Base-by-base conservation (phyloP, 768 basidiomycete species). In the Russula vinacea region DNA sequence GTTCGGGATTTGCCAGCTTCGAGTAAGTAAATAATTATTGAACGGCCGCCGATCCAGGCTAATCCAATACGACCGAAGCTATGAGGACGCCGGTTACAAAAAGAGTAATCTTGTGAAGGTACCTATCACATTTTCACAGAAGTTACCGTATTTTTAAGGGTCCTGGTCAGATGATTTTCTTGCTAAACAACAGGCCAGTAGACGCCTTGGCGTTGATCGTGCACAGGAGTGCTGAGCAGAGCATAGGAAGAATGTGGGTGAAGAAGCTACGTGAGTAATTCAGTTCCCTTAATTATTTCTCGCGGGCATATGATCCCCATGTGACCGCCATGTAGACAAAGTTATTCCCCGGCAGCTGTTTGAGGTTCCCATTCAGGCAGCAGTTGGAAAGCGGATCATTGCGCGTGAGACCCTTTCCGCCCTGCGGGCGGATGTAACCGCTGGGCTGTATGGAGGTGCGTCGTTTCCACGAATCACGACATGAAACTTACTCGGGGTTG, bases 301-400 rank as follows among this genome's bases (percentile, higher is more conserved):
- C 26, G 59, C 56, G 19, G 6, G 5, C 22, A 37, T 67, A 53
- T 56, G 39, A 6, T 32, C 16, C 4, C n/a, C 45, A 58, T 60
- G 52, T 16, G 56, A 40, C 52, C 40, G 10, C 35, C 22, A 29
- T 64, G 16, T 67, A 94, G 92, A 91, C 75, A 91, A 91, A 70
- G 92, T 98, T 44, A 91, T 98, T 37, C 94, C 95, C 33, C 80
- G 90, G 52, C 95, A 98, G 73, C 75, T 94, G 55, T 98, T 95
- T 71, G 95, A 98, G 75, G 87, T 98, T 13, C 89, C 95, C 2
- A 97, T 99, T 58, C 97, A 98, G 72, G 97, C 97, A 40, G 88
- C 87, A 1, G 81, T 97, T 19, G 95, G 95, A 16, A 85, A 83
- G 68, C 92, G 87, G 66, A 82, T 98, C 60, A 84, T 98, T 54